These are phyloP conservation scores for Withania somnifera DNA, from an alignment of 305 asterid species.

Conservation along the genomic window DNA sequence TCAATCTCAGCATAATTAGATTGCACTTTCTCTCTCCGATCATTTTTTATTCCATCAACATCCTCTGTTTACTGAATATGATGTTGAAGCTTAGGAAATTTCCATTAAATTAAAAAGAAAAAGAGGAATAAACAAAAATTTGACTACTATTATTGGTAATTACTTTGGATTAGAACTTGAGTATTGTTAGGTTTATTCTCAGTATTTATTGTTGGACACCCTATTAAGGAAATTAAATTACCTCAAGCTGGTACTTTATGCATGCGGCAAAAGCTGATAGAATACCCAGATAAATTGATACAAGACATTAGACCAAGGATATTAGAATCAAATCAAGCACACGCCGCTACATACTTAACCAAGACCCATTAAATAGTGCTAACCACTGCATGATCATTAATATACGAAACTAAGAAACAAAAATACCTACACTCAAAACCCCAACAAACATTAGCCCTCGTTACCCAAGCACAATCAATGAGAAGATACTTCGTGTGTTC, in stretches of 20 bases:
- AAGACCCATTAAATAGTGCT: neutral
- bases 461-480: neutral
- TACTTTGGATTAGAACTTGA: too few species aligned
- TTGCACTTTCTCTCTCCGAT: neutral
- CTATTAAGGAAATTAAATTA: too few species aligned
- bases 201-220: too few species aligned
- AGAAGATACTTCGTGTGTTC: neutral
- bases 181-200: too few species aligned
- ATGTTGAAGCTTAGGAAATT: too few species aligned
- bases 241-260: neutral
- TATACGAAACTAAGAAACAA: neutral
- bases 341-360: neutral
- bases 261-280: neutral
- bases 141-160: too few species aligned
- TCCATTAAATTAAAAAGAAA: too few species aligned
- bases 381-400: neutral
- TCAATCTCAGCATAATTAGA: neutral
- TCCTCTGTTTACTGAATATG: too few species aligned
- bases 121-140: too few species aligned
- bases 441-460: neutral
- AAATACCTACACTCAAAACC: neutral
- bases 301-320: neutral
- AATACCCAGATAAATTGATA: neutral
- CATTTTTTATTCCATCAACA: too few species aligned
- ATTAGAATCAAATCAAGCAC: neutral